Percentiles rank a stretch among this genome's conserved stretches.
Conservation (phyloP, 192 early-diverging fungal genomes). For the Mortierella hygrophila region DNA sequence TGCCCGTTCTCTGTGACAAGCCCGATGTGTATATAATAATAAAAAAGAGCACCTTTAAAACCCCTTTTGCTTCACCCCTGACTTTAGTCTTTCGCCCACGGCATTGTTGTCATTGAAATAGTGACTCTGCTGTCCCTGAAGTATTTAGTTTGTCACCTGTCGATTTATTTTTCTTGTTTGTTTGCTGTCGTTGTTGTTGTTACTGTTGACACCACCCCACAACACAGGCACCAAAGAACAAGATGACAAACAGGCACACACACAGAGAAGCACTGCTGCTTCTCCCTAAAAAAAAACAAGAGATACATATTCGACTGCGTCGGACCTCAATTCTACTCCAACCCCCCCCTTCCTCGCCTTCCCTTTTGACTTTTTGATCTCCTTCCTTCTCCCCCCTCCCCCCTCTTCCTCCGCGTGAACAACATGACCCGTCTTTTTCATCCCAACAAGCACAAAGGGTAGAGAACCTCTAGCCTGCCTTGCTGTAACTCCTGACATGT, state of each 20-base stretch:
- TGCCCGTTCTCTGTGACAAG: neutral
- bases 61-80: neutral
- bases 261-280: neutral
- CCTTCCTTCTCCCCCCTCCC: neutral
- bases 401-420: conserved; percentile 2
- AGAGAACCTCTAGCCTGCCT: neutral
- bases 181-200: neutral
- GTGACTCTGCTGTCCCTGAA: neutral
- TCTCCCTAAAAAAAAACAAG: neutral
- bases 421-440: neutral
- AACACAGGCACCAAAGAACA: neutral
- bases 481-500: neutral
- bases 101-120: neutral
- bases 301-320: neutral
- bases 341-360: neutral
- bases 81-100: neutral
- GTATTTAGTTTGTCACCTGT: neutral
- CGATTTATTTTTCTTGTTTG: neutral
- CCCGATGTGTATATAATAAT: neutral
- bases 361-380: neutral
- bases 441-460: neutral
- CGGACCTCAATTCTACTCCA: neutral
- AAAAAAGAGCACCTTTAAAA: neutral
- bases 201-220: neutral
- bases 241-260: neutral